These are phyloP conservation scores for Aureobasidium sp. DNA, from an alignment of 2,329 filamentous ascomycete genomes.

Conservation along the genomic window DNA sequence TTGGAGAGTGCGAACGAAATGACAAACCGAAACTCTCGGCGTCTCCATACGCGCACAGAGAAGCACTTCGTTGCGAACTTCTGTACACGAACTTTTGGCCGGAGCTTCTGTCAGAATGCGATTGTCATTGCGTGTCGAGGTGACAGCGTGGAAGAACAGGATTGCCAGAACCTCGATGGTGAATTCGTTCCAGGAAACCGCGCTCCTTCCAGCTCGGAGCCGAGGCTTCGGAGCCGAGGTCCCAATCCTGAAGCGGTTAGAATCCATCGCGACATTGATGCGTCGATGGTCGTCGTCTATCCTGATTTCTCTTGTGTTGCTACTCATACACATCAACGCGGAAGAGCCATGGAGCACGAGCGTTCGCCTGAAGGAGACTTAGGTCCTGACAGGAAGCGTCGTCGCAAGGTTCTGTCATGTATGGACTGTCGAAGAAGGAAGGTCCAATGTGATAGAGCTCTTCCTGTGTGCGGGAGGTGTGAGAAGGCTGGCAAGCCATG, in stretches of 20 bases:
- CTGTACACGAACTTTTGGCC: no score
- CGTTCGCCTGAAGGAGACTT: slow-evolving; percentile 3
- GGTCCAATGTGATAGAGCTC: slow-evolving; percentile 38
- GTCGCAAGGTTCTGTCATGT: slow-evolving; percentile 39
- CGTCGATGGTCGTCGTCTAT: not conserved
- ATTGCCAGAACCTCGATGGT: no score
- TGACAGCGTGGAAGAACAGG: not conserved
- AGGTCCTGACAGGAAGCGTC: slow-evolving; percentile 31
- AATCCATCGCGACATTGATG: not conserved
- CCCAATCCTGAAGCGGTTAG: not conserved
- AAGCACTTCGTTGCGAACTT: not conserved
- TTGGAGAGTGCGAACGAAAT: no score
- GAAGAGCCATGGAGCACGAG: slow-evolving; percentile 1
- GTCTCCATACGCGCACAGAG: not conserved
- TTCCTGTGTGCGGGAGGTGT: slow-evolving; percentile 37
- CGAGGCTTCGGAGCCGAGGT: not conserved
- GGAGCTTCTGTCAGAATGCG: not conserved
- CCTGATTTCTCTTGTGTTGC: not conserved
- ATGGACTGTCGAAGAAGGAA: slow-evolving; percentile 39
- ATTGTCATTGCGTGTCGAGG: not conserved
- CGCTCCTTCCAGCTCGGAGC: not conserved
- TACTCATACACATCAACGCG: not conserved
- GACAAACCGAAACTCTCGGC: not conserved
- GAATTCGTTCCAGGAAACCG: no score
- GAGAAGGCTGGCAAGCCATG: slow-evolving; percentile 35